Conservation (phyloP, 2,329 filamentous ascomycete genomes). For the Diaporthe sp. region DNA sequence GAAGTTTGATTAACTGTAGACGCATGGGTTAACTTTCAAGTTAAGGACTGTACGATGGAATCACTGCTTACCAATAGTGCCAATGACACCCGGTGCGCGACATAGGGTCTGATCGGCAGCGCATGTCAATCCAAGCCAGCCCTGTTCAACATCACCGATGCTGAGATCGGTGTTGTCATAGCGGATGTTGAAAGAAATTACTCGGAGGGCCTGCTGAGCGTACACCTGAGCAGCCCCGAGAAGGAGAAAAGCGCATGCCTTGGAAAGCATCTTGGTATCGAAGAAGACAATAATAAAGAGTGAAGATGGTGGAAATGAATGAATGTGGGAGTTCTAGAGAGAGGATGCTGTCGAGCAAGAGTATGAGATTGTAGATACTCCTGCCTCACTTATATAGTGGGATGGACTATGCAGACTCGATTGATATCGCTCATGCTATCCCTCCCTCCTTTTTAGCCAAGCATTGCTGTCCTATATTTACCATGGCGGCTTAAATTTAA, state of each 20-base stretch:
- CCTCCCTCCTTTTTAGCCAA: not conserved
- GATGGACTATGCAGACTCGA: not conserved
- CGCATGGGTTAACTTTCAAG: not conserved
- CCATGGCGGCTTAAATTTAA: not conserved
- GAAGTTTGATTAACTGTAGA: not conserved
- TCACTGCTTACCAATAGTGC: not conserved
- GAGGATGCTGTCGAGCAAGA: not conserved
- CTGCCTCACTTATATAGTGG: not conserved
- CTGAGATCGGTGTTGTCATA: not conserved
- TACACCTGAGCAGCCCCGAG: constrained; percentile 4
- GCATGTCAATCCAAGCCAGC: not conserved
- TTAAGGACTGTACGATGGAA: not conserved
- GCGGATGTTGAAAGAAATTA: not conserved
- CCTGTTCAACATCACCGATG: not conserved
- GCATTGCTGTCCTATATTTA: constrained; percentile 10
- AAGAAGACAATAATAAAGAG: not conserved
- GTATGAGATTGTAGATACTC: not conserved
- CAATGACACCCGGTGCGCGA: not conserved
- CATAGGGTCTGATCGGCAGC: not conserved
- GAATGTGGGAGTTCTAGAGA: not conserved
- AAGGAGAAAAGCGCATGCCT: not conserved
- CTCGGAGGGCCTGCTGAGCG: not conserved
- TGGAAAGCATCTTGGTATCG: not conserved
- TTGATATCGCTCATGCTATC: not conserved
- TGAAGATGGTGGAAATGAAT: not conserved